A percentile compares a stretch with the other conserved stretches of the same genome.
Conservation (phyloP, 495 filamentous ascomycete species). For the Penicillium malachiteum region DNA sequence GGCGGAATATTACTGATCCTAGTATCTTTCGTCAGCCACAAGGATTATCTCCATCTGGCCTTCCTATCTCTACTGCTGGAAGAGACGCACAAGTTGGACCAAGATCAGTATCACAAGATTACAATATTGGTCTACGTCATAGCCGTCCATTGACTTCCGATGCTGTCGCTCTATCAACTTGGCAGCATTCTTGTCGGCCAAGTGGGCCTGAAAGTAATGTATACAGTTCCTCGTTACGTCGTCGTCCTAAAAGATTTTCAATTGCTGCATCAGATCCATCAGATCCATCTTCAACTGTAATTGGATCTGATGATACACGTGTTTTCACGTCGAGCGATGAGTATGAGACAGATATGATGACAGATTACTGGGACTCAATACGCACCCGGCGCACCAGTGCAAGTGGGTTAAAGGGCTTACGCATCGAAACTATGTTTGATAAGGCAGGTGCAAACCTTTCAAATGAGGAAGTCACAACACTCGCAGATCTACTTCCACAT, state of each 20-base stretch:
- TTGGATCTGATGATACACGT: constrained; percentile 81
- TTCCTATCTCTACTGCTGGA: constrained; percentile 12
- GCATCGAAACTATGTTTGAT: constrained; percentile 87
- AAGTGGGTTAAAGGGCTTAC: constrained; percentile 54
- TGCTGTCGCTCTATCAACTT: constrained; percentile 27
- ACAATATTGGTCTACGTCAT: constrained; percentile 19
- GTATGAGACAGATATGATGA: constrained; percentile 81
- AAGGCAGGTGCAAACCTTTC: constrained; percentile 59
- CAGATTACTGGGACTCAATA: constrained; percentile 91
- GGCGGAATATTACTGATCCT: constrained; percentile 46
- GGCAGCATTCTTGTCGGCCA: constrained; percentile 21
- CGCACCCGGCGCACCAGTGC: constrained; percentile 73
- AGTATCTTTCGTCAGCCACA: constrained; percentile 36
- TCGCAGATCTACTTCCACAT: constrained; percentile 50
- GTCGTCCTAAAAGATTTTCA: constrained; percentile 45
- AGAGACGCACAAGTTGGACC: constrained; percentile 14
- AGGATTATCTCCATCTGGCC: constrained; percentile 19
- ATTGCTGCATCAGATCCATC: constrained; percentile 65
- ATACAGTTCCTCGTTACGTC: constrained; percentile 29
- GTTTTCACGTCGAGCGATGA: constrained; percentile 76
- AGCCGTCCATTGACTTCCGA: constrained; percentile 31
- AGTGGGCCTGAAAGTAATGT: neutral
- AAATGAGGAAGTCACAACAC: constrained; percentile 57
- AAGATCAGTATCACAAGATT: constrained; percentile 30
- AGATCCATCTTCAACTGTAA: constrained; percentile 76